A percentile compares a stretch with the other conserved stretches of the same genome.
Evolutionary conservation across 352 stramenopile species (phyloP).

Genomic region (Thalassiosira hispida): DNA sequence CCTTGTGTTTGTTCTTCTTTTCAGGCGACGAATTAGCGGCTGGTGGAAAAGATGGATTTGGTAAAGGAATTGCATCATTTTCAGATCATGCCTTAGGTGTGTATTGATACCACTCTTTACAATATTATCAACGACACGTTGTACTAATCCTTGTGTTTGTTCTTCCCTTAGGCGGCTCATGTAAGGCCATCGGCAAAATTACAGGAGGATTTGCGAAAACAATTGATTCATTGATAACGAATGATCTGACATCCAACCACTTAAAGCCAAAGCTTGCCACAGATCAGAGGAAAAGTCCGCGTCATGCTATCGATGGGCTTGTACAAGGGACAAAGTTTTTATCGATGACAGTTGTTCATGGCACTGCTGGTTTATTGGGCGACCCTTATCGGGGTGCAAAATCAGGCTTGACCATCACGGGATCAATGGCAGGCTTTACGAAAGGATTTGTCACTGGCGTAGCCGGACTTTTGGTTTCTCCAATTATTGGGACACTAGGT

Average conservation of each 20-base stretch:
- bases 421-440: slow-evolving; percentile 37
- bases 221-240: slow-evolving; percentile 44
- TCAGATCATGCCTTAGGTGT: slow-evolving; percentile 49
- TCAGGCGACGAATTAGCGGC: slow-evolving; percentile 50
- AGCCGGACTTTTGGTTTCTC: slow-evolving; percentile 44
- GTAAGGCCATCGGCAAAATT: slow-evolving; percentile 52
- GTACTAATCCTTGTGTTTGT: too few species aligned
- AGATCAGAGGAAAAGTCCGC: slow-evolving; percentile 32
- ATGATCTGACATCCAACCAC: slow-evolving; percentile 54
- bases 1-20: too few species aligned
- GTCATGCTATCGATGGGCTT: slow-evolving; percentile 59
- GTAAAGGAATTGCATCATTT: slow-evolving; percentile 55
- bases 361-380: slow-evolving; percentile 56
- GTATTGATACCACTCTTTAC: neutral
- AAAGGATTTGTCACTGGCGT: slow-evolving; percentile 56
- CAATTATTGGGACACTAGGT: slow-evolving; percentile 63
- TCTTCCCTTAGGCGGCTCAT: slow-evolving; percentile 47
- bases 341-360: slow-evolving; percentile 39
- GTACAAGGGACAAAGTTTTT: slow-evolving; percentile 57
- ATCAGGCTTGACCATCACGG: slow-evolving; percentile 16
- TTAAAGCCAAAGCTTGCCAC: slow-evolving; percentile 44
- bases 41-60: slow-evolving; percentile 64
- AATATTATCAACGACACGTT: neutral
- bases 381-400: slow-evolving; percentile 60
- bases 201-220: slow-evolving; percentile 48